phyloP scores from a whole-genome alignment of 2,329 filamentous ascomycete species.

The Calonectria hawksworthii region DNA sequence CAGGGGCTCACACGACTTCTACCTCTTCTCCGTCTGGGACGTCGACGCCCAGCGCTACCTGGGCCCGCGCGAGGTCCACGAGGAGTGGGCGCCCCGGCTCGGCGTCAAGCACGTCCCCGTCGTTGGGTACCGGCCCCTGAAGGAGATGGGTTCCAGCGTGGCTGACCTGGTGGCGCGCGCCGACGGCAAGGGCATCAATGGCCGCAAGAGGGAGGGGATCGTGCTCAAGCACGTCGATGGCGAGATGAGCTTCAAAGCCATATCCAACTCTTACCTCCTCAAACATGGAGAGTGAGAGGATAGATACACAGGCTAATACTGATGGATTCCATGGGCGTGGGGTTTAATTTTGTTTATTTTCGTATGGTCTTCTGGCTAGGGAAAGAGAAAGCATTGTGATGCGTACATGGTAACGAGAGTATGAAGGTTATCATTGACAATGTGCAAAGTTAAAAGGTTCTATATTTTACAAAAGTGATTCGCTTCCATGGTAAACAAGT shows the following conservation, averaged over 20 bases:
- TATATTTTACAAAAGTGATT: conserved; percentile 48
- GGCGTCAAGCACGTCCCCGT: conserved; percentile 51
- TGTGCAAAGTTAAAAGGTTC: conserved; percentile 47
- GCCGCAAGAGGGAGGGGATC: conserved; percentile 42
- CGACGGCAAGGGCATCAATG: conserved; percentile 40
- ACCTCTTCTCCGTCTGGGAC: conserved; percentile 51
- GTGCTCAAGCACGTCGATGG: conserved; percentile 42
- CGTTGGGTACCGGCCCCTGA: conserved; percentile 35
- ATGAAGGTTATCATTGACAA: conserved; percentile 43
- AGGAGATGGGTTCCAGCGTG: conserved; percentile 27
- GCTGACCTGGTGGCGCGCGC: conserved; percentile 37
- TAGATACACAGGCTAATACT: background rate
- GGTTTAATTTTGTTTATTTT: background rate
- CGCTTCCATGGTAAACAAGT: conserved; percentile 48
- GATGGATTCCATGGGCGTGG: background rate
- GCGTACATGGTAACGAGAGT: conserved; percentile 25
- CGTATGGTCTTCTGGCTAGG: background rate
- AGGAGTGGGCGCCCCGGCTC: conserved; percentile 42
- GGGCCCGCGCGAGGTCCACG: conserved; percentile 44
- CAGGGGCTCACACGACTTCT: conserved; percentile 45
- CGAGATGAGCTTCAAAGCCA: conserved; percentile 41
- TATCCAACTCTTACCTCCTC: conserved; percentile 46
- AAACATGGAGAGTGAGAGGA: conserved; percentile 39
- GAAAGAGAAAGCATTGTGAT: background rate
- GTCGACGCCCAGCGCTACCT: conserved; percentile 47